Evolutionary conservation across 257 asterid species (phyloP), one percentile per base, ranked within the genome.

Genomic region (Fraxinus anomala): DNA sequence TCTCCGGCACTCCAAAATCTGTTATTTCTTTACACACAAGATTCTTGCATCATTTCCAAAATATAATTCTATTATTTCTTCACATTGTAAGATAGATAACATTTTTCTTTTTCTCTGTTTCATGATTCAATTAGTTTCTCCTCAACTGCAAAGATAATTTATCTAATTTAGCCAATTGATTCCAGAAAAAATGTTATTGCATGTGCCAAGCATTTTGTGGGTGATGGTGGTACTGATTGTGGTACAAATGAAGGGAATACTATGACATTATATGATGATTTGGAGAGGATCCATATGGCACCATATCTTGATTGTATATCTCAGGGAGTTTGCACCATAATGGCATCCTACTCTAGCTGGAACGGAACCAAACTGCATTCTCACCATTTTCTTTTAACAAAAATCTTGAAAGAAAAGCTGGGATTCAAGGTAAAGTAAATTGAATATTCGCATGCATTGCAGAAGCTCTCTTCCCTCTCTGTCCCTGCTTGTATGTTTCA

Each of bases 291-390:
- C 83, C 98, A 94, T 85, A 70, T 94, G 88, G 84, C 94, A 72
- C 96, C 98, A 51, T 92, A 90, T 75, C 69, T 89, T 54, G 96
- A 92, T 77, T 94, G 97, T 66, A 76, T 94, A 23, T 77, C 94
- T 84, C 96, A 79, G 69, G 97, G 98, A 34, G 96, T 92, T 73
- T 94, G 96, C 79, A 92, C 98, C n/a, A 84, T 94, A 65, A 94
- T 94, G 98, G 98, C 92, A 34, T 92, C 97, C 54, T 94, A 92
- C 86, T 87, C 89, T 77, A 90, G 97, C 90, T 94, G 95, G 97
- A 92, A 90, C 0, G 98, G 92, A 24, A 83, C 80, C 44, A 89
- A 81, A 80, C 85, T 94, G 81, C 98, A 94, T 56, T 21, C 77
- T 72, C 75, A 86, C 71, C 82, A 72, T 68, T 89, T 82, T 84